A percentile compares a stretch with the other conserved stretches of the same genome.
Conservation (phyloP, 192 early-diverging fungal species). For the Jimgerdemannia flammicorona region DNA sequence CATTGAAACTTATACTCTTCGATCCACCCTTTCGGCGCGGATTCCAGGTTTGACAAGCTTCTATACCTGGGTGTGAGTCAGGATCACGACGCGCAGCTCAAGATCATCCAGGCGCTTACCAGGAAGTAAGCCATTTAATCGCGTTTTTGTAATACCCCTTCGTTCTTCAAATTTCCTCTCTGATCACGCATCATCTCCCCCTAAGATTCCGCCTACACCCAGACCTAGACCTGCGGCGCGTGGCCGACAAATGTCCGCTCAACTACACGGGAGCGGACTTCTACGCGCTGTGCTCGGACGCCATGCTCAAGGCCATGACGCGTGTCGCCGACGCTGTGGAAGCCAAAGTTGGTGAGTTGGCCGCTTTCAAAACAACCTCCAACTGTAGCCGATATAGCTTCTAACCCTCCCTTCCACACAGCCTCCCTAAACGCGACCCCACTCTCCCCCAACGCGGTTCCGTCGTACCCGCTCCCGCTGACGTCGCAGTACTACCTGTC, state of each 20-base stretch:
- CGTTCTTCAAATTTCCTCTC: slow-evolving; percentile 2
- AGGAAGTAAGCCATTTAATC: slow-evolving; percentile 61
- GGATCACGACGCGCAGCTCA: slow-evolving; percentile 79
- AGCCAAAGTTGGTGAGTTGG: slow-evolving; percentile 34
- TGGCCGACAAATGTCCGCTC: slow-evolving; percentile 87
- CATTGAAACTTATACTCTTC: no score
- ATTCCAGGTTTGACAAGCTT: slow-evolving; percentile 86
- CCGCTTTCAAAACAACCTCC: not conserved
- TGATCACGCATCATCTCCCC: slow-evolving; percentile 1
- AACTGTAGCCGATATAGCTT: not conserved
- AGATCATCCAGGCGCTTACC: slow-evolving; percentile 90
- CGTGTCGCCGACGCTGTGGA: slow-evolving; percentile 76
- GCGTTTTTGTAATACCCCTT: not conserved
- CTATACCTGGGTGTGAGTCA: slow-evolving; percentile 95
- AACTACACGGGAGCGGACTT: slow-evolving; percentile 98
- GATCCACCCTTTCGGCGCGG: not conserved
- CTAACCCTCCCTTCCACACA: slow-evolving; percentile 5
- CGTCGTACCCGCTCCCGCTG: slow-evolving; percentile 57
- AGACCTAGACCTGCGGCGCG: slow-evolving; percentile 62
- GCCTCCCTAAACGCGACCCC: slow-evolving; percentile 21
- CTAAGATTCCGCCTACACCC: slow-evolving; percentile 80
- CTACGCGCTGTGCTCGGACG: slow-evolving; percentile 97
- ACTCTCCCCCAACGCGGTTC: slow-evolving; percentile 7
- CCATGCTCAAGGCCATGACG: slow-evolving; percentile 94
- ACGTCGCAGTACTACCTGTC: slow-evolving; percentile 91